Evolutionary conservation across 2,329 filamentous ascomycete species (phyloP), one percentile per base, ranked within the genome.

Genomic region (Pseudogymnoascus sp.): DNA sequence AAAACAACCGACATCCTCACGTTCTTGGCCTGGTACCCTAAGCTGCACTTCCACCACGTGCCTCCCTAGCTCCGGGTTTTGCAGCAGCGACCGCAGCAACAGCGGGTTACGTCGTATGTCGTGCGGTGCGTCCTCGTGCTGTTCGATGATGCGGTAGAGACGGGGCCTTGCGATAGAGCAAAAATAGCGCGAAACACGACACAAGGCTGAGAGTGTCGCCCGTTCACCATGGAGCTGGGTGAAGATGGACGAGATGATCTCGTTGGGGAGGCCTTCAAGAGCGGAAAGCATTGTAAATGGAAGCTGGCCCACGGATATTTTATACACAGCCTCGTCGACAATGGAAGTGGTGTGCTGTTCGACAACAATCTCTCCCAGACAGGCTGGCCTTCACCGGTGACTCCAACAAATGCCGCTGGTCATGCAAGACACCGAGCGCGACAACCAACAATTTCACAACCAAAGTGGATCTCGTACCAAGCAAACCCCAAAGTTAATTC

Each of bases 241-340:
- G n/a, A 56, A 35, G n/a, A 56, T 33, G 29, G 50, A 6, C 10
- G 50, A 56, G 50, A 56, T 56, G 50, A 56, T 56, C 50, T 56
- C 50, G 16, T 56, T 56, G 29, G 50, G 50, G 29, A 56, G 50
- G 50, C 29, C 16, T 1, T 56, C 50, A 56, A 56, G 29, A 33
- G 26, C n/a, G 26, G 16, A 29, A 33, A 29, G 10, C 50, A 56
- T 56, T 4, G 50, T 56, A 29, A 13, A n/a, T 21, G 29, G 16
- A 56, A 35, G 29, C 50, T 56, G 14, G 29, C 29, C n/a, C 29
- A 21, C n/a, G 6, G 29, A 35, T 33, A 56, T 21, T 35, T 35
- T 2, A 33, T 13, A 19, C 1, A 11, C 26, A 35, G n/a, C 50
- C 29, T 33, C 29, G 50, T 35, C 6, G 33, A 56, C 16, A 53